Percentiles rank a stretch among this genome's conserved stretches.
These are phyloP conservation scores for Blastocystis sp. DNA, from an alignment of 352 stramenopile species.

Conservation along the genomic window DNA sequence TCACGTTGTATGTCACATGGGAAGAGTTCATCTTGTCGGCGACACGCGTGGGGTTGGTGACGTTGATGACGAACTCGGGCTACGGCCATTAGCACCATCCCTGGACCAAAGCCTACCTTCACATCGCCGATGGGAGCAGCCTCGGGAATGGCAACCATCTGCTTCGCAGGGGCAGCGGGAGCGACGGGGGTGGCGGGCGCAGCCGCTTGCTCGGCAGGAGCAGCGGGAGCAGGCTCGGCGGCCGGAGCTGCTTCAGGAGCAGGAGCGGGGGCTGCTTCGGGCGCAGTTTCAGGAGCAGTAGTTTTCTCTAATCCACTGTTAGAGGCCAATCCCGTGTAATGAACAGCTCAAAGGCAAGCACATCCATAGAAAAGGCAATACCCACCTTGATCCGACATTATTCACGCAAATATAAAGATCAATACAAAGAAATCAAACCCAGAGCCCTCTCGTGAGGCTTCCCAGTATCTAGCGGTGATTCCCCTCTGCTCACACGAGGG, in stretches of 20 bases:
- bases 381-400: too few species aligned
- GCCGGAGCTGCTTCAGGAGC: not conserved
- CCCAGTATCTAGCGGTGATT: too few species aligned
- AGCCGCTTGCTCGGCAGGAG: not conserved
- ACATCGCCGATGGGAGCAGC: not conserved
- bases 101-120: not conserved
- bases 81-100: not conserved
- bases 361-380: too few species aligned
- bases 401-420: too few species aligned
- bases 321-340: too few species aligned
- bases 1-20: slow-evolving; percentile 51
- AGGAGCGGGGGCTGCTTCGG: not conserved
- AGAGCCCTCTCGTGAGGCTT: too few species aligned
- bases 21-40: slow-evolving; percentile 41
- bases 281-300: not conserved
- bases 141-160: not conserved
- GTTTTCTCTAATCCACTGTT: too few species aligned
- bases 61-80: slow-evolving; percentile 55
- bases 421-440: too few species aligned
- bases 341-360: too few species aligned
- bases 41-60: slow-evolving; percentile 41
- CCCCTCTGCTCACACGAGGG: too few species aligned
- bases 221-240: not conserved
- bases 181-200: not conserved
- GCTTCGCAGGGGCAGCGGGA: not conserved